Percentiles rank a stretch among this genome's conserved stretches.
Evolutionary conservation across 495 filamentous ascomycete species (phyloP).

Genomic region (Trichocladium antarcticum): DNA sequence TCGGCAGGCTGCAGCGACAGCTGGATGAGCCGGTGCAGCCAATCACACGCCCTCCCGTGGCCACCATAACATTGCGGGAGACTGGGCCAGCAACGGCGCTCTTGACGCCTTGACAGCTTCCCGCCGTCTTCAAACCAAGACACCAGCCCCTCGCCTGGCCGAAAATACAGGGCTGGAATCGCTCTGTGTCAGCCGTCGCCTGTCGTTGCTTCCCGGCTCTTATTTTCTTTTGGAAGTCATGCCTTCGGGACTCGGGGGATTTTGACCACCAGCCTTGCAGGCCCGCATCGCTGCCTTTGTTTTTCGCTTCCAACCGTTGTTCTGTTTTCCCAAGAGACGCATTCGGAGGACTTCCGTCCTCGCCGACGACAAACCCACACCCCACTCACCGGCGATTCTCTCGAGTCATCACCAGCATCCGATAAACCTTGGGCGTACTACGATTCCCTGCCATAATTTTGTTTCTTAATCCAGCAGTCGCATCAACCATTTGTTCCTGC

Average conservation of each 20-base stretch:
- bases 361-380: neutral
- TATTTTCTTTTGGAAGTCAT: conserved; percentile 13
- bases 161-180: conserved; percentile 6
- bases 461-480: conserved; percentile 24
- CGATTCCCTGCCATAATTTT: conserved; percentile 3
- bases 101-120: conserved; percentile 16
- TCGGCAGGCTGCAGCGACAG: conserved; percentile 18
- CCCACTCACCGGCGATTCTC: neutral
- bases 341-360: neutral
- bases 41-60: conserved; percentile 16
- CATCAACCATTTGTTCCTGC: conserved; percentile 24
- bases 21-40: conserved; percentile 15
- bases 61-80: conserved; percentile 29
- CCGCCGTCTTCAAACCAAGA: conserved; percentile 1
- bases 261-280: conserved; percentile 12
- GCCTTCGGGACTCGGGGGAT: neutral
- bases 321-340: neutral
- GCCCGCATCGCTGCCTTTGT: conserved; percentile 15
- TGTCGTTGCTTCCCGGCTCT: conserved; percentile 7
- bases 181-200: neutral
- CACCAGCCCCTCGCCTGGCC: neutral
- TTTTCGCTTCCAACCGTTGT: conserved; percentile 7
- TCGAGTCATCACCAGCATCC: conserved; percentile 9
- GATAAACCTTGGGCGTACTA: conserved; percentile 8
- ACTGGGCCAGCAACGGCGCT: conserved; percentile 8